Percentiles rank a stretch among this genome's conserved stretches.
phyloP scores from a whole-genome alignment of 2,329 filamentous ascomycete species.

The Periconia sp. region DNA sequence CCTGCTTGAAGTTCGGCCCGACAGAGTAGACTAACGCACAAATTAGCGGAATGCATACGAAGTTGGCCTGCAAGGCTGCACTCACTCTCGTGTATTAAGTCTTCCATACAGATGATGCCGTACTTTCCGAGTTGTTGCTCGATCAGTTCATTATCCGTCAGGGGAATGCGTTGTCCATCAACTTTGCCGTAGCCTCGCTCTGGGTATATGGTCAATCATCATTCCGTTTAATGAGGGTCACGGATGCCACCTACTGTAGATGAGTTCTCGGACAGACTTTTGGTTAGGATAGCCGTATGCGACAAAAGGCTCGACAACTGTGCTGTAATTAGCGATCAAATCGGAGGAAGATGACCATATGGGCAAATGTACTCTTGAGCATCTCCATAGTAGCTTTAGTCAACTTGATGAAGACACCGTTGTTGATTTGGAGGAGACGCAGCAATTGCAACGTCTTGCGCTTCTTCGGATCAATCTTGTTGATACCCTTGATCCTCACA shows the following conservation, averaged over 20 bases:
- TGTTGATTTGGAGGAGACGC: constrained; percentile 99
- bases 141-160: constrained; percentile 97
- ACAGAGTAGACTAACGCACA: constrained; percentile 67
- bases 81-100: constrained; percentile 89
- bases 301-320: constrained; percentile 93
- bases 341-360: constrained; percentile 31
- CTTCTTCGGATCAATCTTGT: constrained; percentile 99
- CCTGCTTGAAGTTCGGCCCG: constrained; percentile 97
- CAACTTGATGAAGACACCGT: constrained; percentile 95
- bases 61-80: constrained; percentile 38
- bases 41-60: constrained; percentile 1
- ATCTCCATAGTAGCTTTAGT: constrained; percentile 98
- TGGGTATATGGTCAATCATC: constrained; percentile 4
- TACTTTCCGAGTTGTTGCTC: constrained; percentile 91
- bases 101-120: constrained; percentile 94
- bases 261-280: constrained; percentile 96
- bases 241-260: constrained; percentile 90
- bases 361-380: constrained; percentile 64
- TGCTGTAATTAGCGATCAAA: constrained; percentile 25
- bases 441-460: constrained; percentile 99
- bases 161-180: constrained; percentile 93
- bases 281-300: constrained; percentile 99
- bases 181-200: constrained; percentile 94
- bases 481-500: constrained; percentile 99
- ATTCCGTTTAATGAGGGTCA: no score